Evolutionary conservation across 495 filamentous ascomycete species (phyloP).

Genomic region (Articulospora tetracladia): DNA sequence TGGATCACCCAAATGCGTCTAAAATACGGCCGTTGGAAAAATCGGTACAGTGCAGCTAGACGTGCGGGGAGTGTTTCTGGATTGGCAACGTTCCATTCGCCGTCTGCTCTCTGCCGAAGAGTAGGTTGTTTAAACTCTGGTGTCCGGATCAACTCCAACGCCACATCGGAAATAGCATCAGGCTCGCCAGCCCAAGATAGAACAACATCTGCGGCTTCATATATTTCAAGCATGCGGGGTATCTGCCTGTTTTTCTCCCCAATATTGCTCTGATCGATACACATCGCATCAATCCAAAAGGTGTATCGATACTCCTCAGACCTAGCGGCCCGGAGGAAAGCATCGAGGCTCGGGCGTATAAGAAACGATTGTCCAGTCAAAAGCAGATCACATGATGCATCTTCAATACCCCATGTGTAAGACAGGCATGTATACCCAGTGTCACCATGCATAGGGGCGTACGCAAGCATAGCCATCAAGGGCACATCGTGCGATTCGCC

Average conservation of each 20-base stretch:
- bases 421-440: background rate
- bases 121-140: background rate
- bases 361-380: slow-evolving; percentile 6
- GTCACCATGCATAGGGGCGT: slow-evolving; percentile 1
- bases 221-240: slow-evolving; percentile 28
- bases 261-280: slow-evolving; percentile 29
- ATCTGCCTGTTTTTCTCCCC: slow-evolving; percentile 30
- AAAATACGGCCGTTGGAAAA: background rate
- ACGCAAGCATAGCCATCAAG: background rate
- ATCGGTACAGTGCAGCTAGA: slow-evolving; percentile 5
- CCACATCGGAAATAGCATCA: slow-evolving; percentile 2
- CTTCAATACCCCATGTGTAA: slow-evolving; percentile 13
- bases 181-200: slow-evolving; percentile 26
- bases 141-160: background rate
- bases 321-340: slow-evolving; percentile 21
- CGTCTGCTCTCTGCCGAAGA: background rate
- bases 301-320: slow-evolving; percentile 1
- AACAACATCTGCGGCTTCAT: slow-evolving; percentile 18
- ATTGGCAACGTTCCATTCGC: background rate
- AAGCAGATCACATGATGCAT: background rate
- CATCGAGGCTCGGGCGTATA: slow-evolving; percentile 24
- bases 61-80: background rate
- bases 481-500: background rate
- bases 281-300: slow-evolving; percentile 31
- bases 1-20: slow-evolving; percentile 9